Percentiles rank a stretch among this genome's conserved stretches.
phyloP scores from a whole-genome alignment of 2,329 filamentous ascomycete species.

The Fusarium floridanum region DNA sequence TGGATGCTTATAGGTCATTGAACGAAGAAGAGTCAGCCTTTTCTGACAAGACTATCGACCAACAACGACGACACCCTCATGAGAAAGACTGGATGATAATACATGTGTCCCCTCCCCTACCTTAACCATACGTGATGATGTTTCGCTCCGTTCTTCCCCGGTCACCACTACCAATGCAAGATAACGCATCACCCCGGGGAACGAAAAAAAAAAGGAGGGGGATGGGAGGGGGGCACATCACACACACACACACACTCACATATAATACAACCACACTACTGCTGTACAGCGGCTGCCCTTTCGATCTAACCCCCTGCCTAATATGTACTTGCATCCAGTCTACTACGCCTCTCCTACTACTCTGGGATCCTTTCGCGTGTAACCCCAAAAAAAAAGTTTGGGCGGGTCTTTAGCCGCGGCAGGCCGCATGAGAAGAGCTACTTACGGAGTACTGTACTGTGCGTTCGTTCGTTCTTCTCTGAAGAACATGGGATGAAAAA shows the following conservation, averaged over 20 bases:
- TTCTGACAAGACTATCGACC: not conserved
- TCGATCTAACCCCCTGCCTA: not conserved
- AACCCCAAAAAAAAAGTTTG: conserved; percentile 17
- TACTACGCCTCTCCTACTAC: too few relatives aligned
- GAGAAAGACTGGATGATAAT: not conserved
- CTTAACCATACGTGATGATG: not conserved
- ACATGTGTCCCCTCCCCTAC: too few relatives aligned
- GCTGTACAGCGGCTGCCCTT: not conserved
- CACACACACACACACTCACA: not conserved
- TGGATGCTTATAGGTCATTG: not conserved
- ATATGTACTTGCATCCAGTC: not conserved
- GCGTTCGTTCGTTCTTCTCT: not conserved
- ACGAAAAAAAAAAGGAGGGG: not conserved
- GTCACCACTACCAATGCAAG: conserved; percentile 36
- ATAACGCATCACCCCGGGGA: conserved; percentile 36
- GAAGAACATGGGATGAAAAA: not conserved
- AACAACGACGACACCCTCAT: not conserved
- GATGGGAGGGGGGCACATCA: not conserved
- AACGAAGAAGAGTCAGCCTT: not conserved
- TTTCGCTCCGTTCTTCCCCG: conserved; percentile 13
- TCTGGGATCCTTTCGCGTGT: conserved; percentile 32
- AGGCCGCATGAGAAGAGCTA: conserved; percentile 12
- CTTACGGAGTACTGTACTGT: not conserved
- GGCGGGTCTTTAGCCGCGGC: conserved; percentile 33
- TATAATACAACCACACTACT: conserved; percentile 18